These are phyloP conservation scores for Globisporangium spinosum DNA, from an alignment of 352 stramenopile species.

Conservation along the genomic window DNA sequence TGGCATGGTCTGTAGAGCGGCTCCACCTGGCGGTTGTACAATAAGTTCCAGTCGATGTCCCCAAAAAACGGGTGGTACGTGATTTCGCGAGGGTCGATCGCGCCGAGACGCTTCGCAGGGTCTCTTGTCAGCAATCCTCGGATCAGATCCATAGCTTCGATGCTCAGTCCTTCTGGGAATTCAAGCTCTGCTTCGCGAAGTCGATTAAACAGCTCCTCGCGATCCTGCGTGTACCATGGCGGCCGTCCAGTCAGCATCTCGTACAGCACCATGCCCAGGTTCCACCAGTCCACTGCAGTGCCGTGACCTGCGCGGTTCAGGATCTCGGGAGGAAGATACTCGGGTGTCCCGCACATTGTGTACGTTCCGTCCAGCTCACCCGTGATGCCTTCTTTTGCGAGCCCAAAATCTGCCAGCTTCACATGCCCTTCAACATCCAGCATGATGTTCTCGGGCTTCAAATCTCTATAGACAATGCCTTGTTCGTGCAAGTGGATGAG, in stretches of 20 bases:
- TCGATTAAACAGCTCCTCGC: slow-evolving; percentile 66
- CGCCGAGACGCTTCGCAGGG: slow-evolving; percentile 88
- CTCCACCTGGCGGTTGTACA: slow-evolving; percentile 72
- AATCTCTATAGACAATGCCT: slow-evolving; percentile 77
- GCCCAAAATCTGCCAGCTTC: slow-evolving; percentile 77
- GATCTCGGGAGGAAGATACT: slow-evolving; percentile 83
- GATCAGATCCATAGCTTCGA: slow-evolving; percentile 75
- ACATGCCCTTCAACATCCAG: slow-evolving; percentile 81
- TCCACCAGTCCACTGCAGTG: slow-evolving; percentile 85
- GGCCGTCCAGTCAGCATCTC: slow-evolving; percentile 77
- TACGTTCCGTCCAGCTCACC: slow-evolving; percentile 72
- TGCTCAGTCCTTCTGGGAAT: slow-evolving; percentile 65
- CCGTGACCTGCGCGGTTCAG: slow-evolving; percentile 75
- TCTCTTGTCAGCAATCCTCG: slow-evolving; percentile 90
- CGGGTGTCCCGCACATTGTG: slow-evolving; percentile 85
- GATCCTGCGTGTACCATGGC: slow-evolving; percentile 80
- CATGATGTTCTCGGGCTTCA: slow-evolving; percentile 89
- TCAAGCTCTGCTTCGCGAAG: slow-evolving; percentile 64
- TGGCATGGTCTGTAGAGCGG: slow-evolving; percentile 81
- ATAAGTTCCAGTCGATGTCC: slow-evolving; percentile 77
- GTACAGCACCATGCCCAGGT: slow-evolving; percentile 80
- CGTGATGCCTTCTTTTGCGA: slow-evolving; percentile 75
- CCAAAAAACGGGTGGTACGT: slow-evolving; percentile 82
- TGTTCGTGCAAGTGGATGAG: slow-evolving; percentile 85
- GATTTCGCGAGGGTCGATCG: slow-evolving; percentile 70